Percentiles rank a stretch among this genome's conserved stretches.
Evolutionary conservation across 805 yeast genomes (phyloP).

Genomic region (Suhomyces prunicola): DNA sequence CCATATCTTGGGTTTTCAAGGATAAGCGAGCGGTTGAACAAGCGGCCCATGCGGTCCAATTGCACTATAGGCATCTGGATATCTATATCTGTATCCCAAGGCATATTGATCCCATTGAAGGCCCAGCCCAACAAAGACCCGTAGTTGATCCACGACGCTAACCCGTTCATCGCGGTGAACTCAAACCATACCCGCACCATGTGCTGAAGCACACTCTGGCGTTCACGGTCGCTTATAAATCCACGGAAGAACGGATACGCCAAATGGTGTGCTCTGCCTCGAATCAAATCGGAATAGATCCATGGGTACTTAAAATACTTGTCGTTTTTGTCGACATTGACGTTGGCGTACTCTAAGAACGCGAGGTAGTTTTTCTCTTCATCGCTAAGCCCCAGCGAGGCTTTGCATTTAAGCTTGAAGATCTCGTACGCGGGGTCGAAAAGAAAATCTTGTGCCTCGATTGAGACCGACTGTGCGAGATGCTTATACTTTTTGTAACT

Average conservation of each 20-base stretch:
- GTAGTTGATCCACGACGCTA: conserved; percentile 40
- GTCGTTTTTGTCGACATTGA: conserved; percentile 21
- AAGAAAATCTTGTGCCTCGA: conserved; percentile 24
- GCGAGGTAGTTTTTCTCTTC: conserved; percentile 23
- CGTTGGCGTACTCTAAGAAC: conserved; percentile 27
- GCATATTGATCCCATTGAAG: conserved; percentile 52
- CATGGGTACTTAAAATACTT: conserved; percentile 39
- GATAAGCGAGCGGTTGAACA: conserved; percentile 42
- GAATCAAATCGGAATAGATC: conserved; percentile 33
- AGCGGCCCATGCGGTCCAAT: conserved; percentile 39
- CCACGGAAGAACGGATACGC: conserved; percentile 35
- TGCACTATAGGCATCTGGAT: conserved; percentile 46
- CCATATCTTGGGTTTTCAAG: conserved; percentile 35
- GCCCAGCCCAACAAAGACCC: conserved; percentile 44
- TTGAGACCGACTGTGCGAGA: conserved; percentile 11
- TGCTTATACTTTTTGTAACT: neutral
- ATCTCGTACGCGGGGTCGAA: conserved; percentile 31
- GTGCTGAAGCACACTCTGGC: conserved; percentile 36
- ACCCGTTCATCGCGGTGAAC: conserved; percentile 37
- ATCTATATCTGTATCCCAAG: conserved; percentile 58
- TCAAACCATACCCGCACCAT: conserved; percentile 44
- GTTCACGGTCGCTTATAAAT: conserved; percentile 13
- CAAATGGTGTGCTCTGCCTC: conserved; percentile 29
- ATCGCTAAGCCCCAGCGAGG: conserved; percentile 10
- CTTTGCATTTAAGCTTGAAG: conserved; percentile 18